Conservation (phyloP, 2,329 filamentous ascomycete species). For the Paracorniculantispora psalliotae region DNA sequence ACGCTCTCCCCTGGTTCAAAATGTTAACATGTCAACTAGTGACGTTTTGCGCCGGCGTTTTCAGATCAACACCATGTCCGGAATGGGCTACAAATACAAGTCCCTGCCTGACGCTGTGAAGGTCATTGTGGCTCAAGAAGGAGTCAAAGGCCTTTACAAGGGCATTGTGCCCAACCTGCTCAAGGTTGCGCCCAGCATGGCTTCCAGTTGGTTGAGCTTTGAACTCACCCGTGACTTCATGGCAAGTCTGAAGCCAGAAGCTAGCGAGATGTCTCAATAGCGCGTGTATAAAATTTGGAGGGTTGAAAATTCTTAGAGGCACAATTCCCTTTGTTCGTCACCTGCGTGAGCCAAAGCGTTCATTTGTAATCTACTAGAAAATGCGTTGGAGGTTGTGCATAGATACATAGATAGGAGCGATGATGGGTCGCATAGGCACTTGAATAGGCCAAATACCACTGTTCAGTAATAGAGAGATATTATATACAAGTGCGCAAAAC, state of each 20-base stretch:
- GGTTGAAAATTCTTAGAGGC: not conserved
- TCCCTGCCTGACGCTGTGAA: conserved; percentile 77
- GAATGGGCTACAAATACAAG: conserved; percentile 95
- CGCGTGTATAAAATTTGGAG: conserved; percentile 1
- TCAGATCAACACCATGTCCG: conserved; percentile 98
- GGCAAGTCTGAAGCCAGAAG: conserved; percentile 52
- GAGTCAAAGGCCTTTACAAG: conserved; percentile 83
- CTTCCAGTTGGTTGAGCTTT: conserved; percentile 95
- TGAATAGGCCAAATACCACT: conserved; percentile 1
- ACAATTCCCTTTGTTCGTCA: not conserved
- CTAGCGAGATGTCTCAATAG: conserved; percentile 18
- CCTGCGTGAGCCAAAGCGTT: conserved; percentile 6
- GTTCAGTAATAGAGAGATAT: not conserved
- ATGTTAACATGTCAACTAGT: conserved; percentile 40
- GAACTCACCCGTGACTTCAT: conserved; percentile 89
- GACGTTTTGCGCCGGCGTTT: conserved; percentile 91
- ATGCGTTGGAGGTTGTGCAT: not conserved
- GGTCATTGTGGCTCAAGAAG: conserved; percentile 79
- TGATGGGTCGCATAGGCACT: conserved; percentile 4
- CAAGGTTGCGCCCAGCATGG: conserved; percentile 98
- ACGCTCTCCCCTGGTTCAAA: too few relatives aligned
- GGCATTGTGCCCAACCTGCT: conserved; percentile 92
- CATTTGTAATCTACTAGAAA: conserved; percentile 1
- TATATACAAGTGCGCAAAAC: not conserved
- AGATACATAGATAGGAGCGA: conserved; percentile 2